Percentiles rank a stretch among this genome's conserved stretches.
Evolutionary conservation across 495 filamentous ascomycete species (phyloP).

Genomic region (Penicillium manginii): DNA sequence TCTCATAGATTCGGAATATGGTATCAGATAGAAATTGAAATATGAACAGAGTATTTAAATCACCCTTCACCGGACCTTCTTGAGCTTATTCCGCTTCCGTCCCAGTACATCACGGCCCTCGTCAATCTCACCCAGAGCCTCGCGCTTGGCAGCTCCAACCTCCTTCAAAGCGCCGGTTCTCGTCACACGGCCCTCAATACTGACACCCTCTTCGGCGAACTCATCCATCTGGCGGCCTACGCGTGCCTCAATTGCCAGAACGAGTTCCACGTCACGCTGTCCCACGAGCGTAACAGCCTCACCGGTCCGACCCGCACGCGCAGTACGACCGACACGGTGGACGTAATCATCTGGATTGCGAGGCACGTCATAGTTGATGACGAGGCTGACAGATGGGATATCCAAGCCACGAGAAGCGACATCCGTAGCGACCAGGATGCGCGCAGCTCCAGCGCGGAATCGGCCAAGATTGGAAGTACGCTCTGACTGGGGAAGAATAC

Average conservation of each 20-base stretch:
- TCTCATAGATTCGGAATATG: constrained; percentile 13
- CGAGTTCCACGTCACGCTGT: constrained; percentile 85
- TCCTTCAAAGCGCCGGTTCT: constrained; percentile 76
- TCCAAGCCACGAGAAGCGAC: constrained; percentile 95
- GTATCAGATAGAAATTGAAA: constrained; percentile 22
- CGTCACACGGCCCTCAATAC: constrained; percentile 82
- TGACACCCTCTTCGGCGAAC: constrained; percentile 87
- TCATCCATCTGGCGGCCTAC: constrained; percentile 80
- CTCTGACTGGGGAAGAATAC: constrained; percentile 77
- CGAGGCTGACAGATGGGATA: constrained; percentile 87
- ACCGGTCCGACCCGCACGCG: constrained; percentile 82
- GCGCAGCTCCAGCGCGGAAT: constrained; percentile 88
- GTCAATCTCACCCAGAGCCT: constrained; percentile 86
- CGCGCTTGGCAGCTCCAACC: constrained; percentile 89
- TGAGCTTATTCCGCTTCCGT: constrained; percentile 49
- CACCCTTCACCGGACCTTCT: constrained; percentile 44
- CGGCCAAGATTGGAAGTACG: constrained; percentile 84
- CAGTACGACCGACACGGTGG: constrained; percentile 93
- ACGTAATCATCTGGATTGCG: constrained; percentile 97
- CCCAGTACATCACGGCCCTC: constrained; percentile 82
- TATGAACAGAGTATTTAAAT: neutral
- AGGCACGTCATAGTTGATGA: constrained; percentile 94
- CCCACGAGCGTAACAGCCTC: constrained; percentile 87
- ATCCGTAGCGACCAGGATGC: constrained; percentile 92
- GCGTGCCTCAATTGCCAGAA: constrained; percentile 83